phyloP scores from a whole-genome alignment of 2,329 filamentous ascomycete genomes.

The Colletotrichum phormii region DNA sequence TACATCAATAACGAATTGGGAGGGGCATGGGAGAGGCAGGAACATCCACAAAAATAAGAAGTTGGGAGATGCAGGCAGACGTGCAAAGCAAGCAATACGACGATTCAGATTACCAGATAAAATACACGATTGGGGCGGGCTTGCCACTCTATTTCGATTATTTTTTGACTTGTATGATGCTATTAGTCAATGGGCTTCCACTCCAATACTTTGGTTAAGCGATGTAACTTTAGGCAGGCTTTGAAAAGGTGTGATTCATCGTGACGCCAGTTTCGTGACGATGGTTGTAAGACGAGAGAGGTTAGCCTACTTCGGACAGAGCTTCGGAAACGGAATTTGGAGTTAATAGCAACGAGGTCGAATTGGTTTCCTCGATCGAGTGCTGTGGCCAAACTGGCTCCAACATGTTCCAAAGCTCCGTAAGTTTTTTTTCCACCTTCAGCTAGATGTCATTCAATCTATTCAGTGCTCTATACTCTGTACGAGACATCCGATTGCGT shows the following conservation, averaged over 20 bases:
- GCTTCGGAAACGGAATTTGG: too few species aligned
- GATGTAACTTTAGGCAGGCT: not conserved
- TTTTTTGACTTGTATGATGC: not conserved
- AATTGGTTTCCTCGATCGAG: too few species aligned
- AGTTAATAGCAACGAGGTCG: too few species aligned
- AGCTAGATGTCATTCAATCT: too few species aligned
- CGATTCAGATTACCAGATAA: not conserved
- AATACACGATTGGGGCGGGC: not conserved
- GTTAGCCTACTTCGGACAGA: too few species aligned
- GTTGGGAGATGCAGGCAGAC: not conserved
- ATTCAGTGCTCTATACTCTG: too few species aligned
- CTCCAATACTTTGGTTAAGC: not conserved
- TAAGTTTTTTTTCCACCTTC: too few species aligned
- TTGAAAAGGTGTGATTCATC: not conserved
- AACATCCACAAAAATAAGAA: not conserved
- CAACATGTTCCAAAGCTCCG: too few species aligned
- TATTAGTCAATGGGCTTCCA: not conserved
- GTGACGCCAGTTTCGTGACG: too few species aligned
- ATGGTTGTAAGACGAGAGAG: too few species aligned
- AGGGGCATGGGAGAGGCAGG: not conserved
- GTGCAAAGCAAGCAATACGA: not conserved
- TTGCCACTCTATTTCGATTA: not conserved
- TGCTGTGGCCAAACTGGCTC: too few species aligned
- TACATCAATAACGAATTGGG: constrained; percentile 4
- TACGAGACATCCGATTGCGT: too few species aligned